A percentile compares a stretch with the other conserved stretches of the same genome.
phyloP scores from a whole-genome alignment of 768 basidiomycete species.

The Hydnum rufescens region DNA sequence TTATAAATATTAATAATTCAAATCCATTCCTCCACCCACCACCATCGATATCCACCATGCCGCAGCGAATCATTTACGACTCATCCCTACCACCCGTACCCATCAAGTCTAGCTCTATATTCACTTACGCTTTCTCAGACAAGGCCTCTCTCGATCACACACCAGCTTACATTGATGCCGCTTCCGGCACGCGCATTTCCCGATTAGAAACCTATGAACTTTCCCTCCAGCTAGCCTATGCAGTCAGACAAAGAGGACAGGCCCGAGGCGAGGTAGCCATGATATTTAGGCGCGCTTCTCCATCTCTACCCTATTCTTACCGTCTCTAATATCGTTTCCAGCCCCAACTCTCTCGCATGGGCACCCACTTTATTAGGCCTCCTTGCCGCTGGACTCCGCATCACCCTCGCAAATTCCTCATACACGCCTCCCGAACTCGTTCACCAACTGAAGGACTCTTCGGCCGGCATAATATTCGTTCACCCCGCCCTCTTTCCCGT shows the following conservation, averaged over 20 bases:
- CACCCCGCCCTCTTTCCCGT: constrained; percentile 39
- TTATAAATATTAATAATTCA: no score
- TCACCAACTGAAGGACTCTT: constrained; percentile 50
- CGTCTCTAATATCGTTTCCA: constrained; percentile 15
- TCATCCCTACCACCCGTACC: no score
- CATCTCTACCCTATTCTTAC: background rate
- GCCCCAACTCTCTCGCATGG: constrained; percentile 44
- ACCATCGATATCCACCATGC: no score
- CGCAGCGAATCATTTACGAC: no score
- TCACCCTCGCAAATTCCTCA: constrained; percentile 52
- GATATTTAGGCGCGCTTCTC: constrained; percentile 23
- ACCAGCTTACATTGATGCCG: constrained; percentile 55
- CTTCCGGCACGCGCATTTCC: constrained; percentile 34
- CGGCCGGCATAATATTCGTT: constrained; percentile 40
- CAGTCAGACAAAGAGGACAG: constrained; percentile 23
- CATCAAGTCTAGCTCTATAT: no score
- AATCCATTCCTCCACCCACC: no score
- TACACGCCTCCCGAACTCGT: constrained; percentile 51
- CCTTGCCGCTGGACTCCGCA: constrained; percentile 45
- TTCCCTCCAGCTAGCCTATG: constrained; percentile 37
- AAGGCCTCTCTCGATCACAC: no score
- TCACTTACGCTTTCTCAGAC: no score
- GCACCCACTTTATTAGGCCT: constrained; percentile 28
- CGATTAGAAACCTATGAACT: constrained; percentile 33
- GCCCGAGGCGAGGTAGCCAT: constrained; percentile 38